Percentiles rank a stretch among this genome's conserved stretches.
Evolutionary conservation across 495 filamentous ascomycete genomes (phyloP).

Genomic region (Penicillium crystallinum): DNA sequence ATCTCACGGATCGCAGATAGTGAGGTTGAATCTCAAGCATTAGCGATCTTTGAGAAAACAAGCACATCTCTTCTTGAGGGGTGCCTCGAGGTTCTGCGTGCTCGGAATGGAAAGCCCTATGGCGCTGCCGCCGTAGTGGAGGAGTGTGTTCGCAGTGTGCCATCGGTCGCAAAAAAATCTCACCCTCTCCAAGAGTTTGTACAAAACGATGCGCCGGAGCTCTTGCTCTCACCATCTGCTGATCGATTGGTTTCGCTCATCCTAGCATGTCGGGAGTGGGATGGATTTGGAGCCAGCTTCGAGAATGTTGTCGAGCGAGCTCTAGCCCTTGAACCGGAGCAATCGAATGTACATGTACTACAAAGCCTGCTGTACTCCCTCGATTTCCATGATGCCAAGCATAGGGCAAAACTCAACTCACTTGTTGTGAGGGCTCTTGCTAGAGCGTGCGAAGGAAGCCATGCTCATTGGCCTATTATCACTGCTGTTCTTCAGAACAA

Average conservation of each 20-base stretch:
- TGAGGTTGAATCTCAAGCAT: conserved; percentile 19
- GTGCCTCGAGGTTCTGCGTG: conserved; percentile 46
- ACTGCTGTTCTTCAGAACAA: conserved; percentile 43
- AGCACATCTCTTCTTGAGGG: conserved; percentile 40
- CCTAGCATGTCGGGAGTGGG: conserved; percentile 36
- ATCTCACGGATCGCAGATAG: conserved; percentile 27
- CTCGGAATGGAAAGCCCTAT: conserved; percentile 76
- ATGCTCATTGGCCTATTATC: conserved; percentile 40
- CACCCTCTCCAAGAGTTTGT: conserved; percentile 38
- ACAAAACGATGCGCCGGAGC: conserved; percentile 41
- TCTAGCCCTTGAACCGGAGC: conserved; percentile 33
- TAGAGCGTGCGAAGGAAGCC: conserved; percentile 35
- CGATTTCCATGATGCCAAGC: conserved; percentile 35
- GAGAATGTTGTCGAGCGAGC: conserved; percentile 36
- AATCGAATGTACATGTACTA: conserved; percentile 35
- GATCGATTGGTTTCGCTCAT: conserved; percentile 40
- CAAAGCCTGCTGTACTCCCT: conserved; percentile 38
- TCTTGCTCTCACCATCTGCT: conserved; percentile 53
- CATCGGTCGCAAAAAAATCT: conserved; percentile 32
- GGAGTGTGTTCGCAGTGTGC: conserved; percentile 40
- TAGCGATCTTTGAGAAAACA: conserved; percentile 21
- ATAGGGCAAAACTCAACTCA: conserved; percentile 27
- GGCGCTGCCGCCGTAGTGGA: conserved; percentile 65
- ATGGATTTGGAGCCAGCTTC: conserved; percentile 37
- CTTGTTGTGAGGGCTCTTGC: conserved; percentile 36